Evolutionary conservation across 352 stramenopile species (phyloP).

Genomic region (Elongisporangium senticosum): DNA sequence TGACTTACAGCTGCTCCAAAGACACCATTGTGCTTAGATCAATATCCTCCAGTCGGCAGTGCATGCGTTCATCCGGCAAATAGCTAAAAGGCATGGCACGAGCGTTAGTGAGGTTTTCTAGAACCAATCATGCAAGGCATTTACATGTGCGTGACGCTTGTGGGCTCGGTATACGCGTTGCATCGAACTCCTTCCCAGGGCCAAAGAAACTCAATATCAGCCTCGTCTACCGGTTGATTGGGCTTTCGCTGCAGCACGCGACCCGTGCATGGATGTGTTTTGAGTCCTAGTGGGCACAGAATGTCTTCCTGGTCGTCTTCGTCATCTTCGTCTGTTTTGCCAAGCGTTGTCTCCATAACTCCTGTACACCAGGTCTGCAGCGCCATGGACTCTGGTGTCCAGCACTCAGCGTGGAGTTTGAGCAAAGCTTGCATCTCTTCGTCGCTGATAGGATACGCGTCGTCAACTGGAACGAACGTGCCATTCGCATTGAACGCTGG

Average conservation of each 20-base stretch:
- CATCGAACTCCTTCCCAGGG: slow-evolving; percentile 70
- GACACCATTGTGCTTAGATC: slow-evolving; percentile 64
- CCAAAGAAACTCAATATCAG: slow-evolving; percentile 40
- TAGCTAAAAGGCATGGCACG: slow-evolving; percentile 24
- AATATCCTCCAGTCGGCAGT: slow-evolving; percentile 41
- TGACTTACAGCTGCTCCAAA: slow-evolving; percentile 62
- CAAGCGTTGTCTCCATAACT: slow-evolving; percentile 9
- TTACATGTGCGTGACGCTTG: slow-evolving; percentile 69
- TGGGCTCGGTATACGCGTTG: slow-evolving; percentile 57
- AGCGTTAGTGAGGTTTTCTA: neutral
- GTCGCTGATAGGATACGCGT: slow-evolving; percentile 40
- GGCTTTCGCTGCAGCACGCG: slow-evolving; percentile 32
- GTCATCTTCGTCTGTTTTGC: slow-evolving; percentile 3
- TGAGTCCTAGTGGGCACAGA: slow-evolving; percentile 38
- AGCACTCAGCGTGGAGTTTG: slow-evolving; percentile 41
- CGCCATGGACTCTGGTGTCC: slow-evolving; percentile 30
- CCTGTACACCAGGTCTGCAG: slow-evolving; percentile 65
- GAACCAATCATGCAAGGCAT: neutral
- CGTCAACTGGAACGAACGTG: slow-evolving; percentile 26
- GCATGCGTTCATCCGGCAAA: slow-evolving; percentile 37
- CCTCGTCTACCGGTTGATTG: slow-evolving; percentile 1
- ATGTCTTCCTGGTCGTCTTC: slow-evolving; percentile 8
- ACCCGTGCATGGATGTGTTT: slow-evolving; percentile 62
- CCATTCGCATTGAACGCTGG: slow-evolving; percentile 5
- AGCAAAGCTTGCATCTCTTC: slow-evolving; percentile 38